Base-by-base conservation (phyloP, 2,329 filamentous ascomycete species). In the Tolypocladium cylindrosporum region DNA sequence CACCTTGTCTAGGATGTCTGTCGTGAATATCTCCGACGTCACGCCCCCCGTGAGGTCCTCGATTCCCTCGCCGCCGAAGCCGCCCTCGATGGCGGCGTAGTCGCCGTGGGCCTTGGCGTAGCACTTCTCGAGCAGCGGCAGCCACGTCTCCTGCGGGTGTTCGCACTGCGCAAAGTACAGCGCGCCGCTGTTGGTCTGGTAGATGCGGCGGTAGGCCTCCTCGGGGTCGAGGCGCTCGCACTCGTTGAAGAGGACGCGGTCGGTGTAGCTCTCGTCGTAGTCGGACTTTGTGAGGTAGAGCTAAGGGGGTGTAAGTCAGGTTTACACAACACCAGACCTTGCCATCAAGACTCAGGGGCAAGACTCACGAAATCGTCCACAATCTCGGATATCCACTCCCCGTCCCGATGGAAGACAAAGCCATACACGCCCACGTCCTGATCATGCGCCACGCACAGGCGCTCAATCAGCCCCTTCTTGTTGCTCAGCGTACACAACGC, bases 41-140 rank as follows among this genome's bases (percentile, higher is more conserved):
- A 89, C 84, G 36, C 86, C 86, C 11, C 86, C 86, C 0, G 79
- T 83, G 5, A 85, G 74, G 66, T 87, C 79, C 58, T 85, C 82
- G 21, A 85, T 75, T 8, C 77, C 82, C 64, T 85, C 82, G 21
- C 83, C 77, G 13, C 76, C 76, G 67, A 86, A 90, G 0, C 89
- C 89, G 8, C 89, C 88, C 45, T 88, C 81, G 40, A 95, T 89
- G 1, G 87, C 81, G 21, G 79, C 82, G 64, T 88, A 95, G 67
- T 94, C 90, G 4, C 88, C 89, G 61, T 92, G 89, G 0, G 88
- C 87, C 68, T 92, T 92, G 21, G 89, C 89, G 65, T 89, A 91
- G 1, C 87, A 88, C 70, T 92, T 92, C 66, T 92, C 89, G 1
- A 92, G 79, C 27, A 92, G 76, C 0, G 89, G 88, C 37, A 92